Evolutionary conservation across 1,284 basidiomycete genomes (phyloP).

Genomic region (Ustilago tritici): DNA sequence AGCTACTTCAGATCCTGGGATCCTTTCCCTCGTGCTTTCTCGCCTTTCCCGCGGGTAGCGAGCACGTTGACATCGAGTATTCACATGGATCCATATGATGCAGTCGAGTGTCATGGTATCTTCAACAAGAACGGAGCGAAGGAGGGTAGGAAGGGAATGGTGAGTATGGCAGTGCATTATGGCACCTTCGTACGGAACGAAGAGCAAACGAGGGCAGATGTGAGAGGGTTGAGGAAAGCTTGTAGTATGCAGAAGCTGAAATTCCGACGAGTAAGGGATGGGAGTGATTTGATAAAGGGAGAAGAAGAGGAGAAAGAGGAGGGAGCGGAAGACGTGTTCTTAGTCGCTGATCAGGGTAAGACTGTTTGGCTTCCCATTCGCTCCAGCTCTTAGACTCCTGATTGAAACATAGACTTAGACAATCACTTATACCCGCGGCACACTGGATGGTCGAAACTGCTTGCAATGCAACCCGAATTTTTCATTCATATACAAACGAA

Average conservation of each 20-base stretch:
- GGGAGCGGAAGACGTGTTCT: constrained; percentile 46
- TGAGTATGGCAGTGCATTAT: constrained; percentile 50
- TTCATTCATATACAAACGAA: not conserved
- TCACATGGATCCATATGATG: constrained; percentile 61
- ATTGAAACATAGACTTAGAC: not conserved
- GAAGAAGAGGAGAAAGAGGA: constrained; percentile 8
- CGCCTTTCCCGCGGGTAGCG: constrained; percentile 54
- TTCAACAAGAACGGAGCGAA: constrained; percentile 11
- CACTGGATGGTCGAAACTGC: not conserved
- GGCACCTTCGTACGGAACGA: constrained; percentile 61
- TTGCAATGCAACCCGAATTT: not conserved
- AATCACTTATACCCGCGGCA: constrained; percentile 9
- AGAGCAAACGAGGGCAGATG: constrained; percentile 52
- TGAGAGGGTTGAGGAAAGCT: constrained; percentile 49
- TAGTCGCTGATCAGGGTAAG: constrained; percentile 59
- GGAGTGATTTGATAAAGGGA: constrained; percentile 10
- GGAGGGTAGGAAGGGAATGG: constrained; percentile 12
- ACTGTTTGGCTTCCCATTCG: constrained; percentile 54
- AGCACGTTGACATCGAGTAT: constrained; percentile 52
- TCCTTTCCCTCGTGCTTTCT: constrained; percentile 54
- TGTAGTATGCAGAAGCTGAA: constrained; percentile 27
- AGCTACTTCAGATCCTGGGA: constrained; percentile 58
- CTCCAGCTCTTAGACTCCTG: not conserved
- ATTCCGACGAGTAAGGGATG: constrained; percentile 28
- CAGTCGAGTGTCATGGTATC: constrained; percentile 44